Evolutionary conservation across 2,329 filamentous ascomycete species (phyloP), one percentile per base, ranked within the genome.

Genomic region (Cercospora sp.): DNA sequence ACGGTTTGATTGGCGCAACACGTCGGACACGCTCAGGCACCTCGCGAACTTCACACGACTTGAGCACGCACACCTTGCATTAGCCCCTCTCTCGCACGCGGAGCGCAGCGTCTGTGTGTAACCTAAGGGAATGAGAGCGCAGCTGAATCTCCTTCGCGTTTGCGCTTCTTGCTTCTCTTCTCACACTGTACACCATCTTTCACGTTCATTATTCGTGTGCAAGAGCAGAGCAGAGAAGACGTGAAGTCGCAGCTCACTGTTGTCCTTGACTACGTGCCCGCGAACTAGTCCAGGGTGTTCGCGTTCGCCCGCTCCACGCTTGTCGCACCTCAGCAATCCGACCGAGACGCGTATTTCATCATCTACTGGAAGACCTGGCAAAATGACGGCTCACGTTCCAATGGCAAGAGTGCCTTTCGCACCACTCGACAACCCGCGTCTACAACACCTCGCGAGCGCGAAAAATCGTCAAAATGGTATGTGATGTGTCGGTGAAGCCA

Each of bases 381-480:
- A 53, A 53, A 53, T 67, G 66, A 78, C 77, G 20, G 71, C 77
- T 31, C 73, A 74, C 71, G 71, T 69, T 13, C 74, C 77, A 58
- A 72, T 77, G 72, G 73, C 75, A 70, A 87, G 91, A 76, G 90
- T 92, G 80, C 91, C 91, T 5, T 93, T 94, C 79, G 91, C 89
- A 77, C 89, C 89, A 60, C 84, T 94, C 64, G 87, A 91, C 77
- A 85, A 84, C 73, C 82, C 88, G 66, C 87, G 91, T 73, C 84
- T 94, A 28, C 90, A 92, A 79, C 87, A 84, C 71, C 83, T 94
- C 74, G 89, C 89, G 28, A 92, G 88, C 80, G 81, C 90, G 61
- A 94, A 93, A 84, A 94, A 94, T 79, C 85, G 89, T 79, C 91
- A 94, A 76, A 87, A 86, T 81, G 83, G 85, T 87, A 83, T 74